Evolutionary conservation across 306 rosid species (phyloP).

Genomic region (Lathyrus tuberosus): DNA sequence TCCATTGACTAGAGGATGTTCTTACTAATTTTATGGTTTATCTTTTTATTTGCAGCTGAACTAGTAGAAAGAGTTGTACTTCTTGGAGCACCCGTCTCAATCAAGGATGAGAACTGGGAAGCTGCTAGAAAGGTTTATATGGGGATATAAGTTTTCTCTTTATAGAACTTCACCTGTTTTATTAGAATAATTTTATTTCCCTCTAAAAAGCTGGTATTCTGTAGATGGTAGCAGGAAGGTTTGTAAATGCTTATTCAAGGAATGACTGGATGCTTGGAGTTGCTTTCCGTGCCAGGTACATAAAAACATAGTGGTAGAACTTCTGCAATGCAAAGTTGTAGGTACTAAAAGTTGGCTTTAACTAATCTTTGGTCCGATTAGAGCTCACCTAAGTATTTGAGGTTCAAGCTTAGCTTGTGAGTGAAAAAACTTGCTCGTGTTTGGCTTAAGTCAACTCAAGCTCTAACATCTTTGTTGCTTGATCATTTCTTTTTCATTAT

Average conservation of each 20-base stretch:
- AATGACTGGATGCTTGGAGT: conserved; percentile 71
- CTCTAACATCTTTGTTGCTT: background rate
- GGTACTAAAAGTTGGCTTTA: background rate
- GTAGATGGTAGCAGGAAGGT: conserved; percentile 76
- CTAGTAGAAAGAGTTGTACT: conserved; percentile 71
- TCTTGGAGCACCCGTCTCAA: conserved; percentile 77
- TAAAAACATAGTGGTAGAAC: conserved; percentile 27
- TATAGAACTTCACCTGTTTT: background rate
- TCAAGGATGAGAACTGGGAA: conserved; percentile 69
- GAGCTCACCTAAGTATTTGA: background rate
- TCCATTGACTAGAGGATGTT: conserved; percentile 3
- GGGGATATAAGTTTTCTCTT: conserved; percentile 17
- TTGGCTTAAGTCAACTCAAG: background rate
- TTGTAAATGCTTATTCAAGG: conserved; percentile 65
- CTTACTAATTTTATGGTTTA: conserved; percentile 8
- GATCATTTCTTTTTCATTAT: background rate
- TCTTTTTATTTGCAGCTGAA: conserved; percentile 55
- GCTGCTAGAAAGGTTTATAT: conserved; percentile 61
- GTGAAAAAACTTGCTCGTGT: background rate
- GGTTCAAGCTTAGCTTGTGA: background rate
- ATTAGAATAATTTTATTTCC: background rate
- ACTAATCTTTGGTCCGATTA: background rate
- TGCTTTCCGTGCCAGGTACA: conserved; percentile 66
- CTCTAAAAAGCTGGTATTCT: conserved; percentile 24
- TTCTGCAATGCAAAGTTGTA: background rate